Percentiles rank a stretch among this genome's conserved stretches.
These are phyloP conservation scores for Heliamphora pulchella DNA, from an alignment of 179 eudicot species.

Conservation along the genomic window DNA sequence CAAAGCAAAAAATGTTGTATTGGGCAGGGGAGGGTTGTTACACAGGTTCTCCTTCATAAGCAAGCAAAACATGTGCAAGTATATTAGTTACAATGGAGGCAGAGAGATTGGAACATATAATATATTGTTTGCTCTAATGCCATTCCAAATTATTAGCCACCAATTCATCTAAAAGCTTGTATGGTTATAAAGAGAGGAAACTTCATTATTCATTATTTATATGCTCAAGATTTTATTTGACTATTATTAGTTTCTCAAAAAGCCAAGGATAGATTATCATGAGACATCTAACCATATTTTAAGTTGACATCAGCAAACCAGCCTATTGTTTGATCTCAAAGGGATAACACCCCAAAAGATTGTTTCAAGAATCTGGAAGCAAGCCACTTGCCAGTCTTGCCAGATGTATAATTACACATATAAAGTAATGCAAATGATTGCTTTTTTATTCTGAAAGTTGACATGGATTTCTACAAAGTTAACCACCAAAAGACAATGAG, in stretches of 20 bases:
- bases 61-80: no score
- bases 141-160: background rate
- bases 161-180: background rate
- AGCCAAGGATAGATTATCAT: no score
- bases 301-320: background rate
- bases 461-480: background rate
- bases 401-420: background rate
- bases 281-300: background rate
- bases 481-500: background rate
- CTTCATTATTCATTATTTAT: no score
- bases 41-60: no score
- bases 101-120: no score
- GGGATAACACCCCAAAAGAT: background rate
- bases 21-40: no score
- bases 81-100: no score
- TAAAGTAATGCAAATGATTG: background rate
- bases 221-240: no score
- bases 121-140: background rate
- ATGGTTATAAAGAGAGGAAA: no score
- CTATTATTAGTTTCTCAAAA: no score
- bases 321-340: background rate
- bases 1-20: no score
- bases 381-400: background rate
- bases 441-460: background rate
- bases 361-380: background rate